A percentile compares a stretch with the other conserved stretches of the same genome.
phyloP scores from a whole-genome alignment of 495 filamentous ascomycete species.

The Penicillium simplicissimum region DNA sequence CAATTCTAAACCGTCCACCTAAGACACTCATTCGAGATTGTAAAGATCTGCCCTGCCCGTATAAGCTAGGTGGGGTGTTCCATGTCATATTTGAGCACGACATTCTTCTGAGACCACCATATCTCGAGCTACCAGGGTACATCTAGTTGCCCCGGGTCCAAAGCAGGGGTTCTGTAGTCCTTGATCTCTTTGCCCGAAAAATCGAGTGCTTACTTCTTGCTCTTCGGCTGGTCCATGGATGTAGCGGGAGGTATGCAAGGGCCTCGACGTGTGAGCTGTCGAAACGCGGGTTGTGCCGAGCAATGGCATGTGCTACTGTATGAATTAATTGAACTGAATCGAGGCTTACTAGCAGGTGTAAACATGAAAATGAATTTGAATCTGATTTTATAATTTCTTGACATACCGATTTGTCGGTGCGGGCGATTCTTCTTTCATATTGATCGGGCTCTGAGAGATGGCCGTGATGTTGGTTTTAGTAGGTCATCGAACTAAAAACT shows the following conservation, averaged over 20 bases:
- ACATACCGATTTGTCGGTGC: too few relatives aligned
- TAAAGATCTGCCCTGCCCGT: background rate
- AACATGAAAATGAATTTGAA: too few relatives aligned
- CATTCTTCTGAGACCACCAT: background rate
- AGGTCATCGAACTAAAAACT: too few relatives aligned
- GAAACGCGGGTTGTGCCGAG: background rate
- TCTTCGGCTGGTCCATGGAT: background rate
- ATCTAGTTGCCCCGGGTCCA: background rate
- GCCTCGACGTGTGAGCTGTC: background rate
- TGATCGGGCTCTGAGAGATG: too few relatives aligned
- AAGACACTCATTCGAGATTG: background rate
- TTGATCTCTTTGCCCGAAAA: background rate
- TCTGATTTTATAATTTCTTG: too few relatives aligned
- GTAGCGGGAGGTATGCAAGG: background rate
- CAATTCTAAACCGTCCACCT: background rate
- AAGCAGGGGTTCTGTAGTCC: background rate
- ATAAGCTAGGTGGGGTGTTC: background rate
- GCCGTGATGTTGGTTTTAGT: too few relatives aligned
- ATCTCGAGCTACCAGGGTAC: background rate
- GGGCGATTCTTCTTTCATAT: too few relatives aligned
- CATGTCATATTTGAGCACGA: background rate
- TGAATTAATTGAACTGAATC: background rate
- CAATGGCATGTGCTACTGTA: background rate
- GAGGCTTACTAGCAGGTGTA: background rate
- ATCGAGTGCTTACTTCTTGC: background rate